Percentiles rank a stretch among this genome's conserved stretches.
Evolutionary conservation across 164 flowering plant species (phyloP).

Genomic region (Platanus orientalis): DNA sequence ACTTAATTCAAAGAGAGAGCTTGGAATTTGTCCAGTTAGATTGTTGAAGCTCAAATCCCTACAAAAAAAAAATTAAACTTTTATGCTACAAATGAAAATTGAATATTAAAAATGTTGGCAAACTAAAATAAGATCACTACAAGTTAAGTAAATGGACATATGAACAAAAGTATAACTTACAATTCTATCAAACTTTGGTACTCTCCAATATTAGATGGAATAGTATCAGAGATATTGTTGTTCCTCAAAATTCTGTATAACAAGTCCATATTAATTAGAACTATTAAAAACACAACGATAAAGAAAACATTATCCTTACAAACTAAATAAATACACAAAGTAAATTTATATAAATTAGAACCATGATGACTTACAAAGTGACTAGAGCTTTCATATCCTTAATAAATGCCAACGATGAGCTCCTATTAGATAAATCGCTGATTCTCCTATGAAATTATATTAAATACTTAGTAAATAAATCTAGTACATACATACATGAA

Average conservation of each 20-base stretch:
- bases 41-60: conserved; percentile 88
- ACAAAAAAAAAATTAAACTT: background rate
- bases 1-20: conserved; percentile 42
- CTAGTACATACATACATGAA: background rate
- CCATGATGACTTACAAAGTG: background rate
- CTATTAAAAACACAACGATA: background rate
- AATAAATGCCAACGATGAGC: background rate
- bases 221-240: conserved; percentile 50
- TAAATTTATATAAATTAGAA: background rate
- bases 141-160: background rate
- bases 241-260: conserved; percentile 56
- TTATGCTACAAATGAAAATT: background rate
- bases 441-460: background rate
- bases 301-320: no score
- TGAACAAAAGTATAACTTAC: conserved; percentile 39
- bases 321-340: background rate
- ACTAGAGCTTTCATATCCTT: background rate
- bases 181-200: conserved; percentile 32
- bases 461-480: background rate
- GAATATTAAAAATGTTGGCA: no score
- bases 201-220: conserved; percentile 55
- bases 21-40: conserved; percentile 46
- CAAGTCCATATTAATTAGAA: no score
- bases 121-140: no score
- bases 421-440: background rate